phyloP scores from a whole-genome alignment of 768 basidiomycete species.

The Calocera viscosa region DNA sequence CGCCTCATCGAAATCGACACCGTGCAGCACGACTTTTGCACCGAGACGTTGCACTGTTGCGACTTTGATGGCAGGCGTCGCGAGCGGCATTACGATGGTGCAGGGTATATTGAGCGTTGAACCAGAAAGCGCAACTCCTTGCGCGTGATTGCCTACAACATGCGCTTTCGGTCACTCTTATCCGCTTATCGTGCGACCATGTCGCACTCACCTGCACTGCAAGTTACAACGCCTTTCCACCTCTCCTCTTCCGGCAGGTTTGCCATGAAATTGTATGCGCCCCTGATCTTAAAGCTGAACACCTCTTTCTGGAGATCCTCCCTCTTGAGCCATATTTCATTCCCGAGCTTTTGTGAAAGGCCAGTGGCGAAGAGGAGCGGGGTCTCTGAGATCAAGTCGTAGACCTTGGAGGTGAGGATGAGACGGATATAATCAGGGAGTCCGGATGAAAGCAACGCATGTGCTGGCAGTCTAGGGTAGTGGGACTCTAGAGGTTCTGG shows the following conservation, averaged over 20 bases:
- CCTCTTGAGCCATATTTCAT: constrained; percentile 90
- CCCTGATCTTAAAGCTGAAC: constrained; percentile 97
- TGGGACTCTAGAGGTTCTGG: constrained; percentile 41
- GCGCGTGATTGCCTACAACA: constrained; percentile 83
- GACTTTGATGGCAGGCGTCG: constrained; percentile 93
- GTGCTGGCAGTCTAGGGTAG: constrained; percentile 56
- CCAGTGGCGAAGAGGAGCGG: constrained; percentile 79
- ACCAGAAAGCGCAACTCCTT: constrained; percentile 95
- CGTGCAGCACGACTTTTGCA: constrained; percentile 87
- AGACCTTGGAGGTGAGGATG: constrained; percentile 80
- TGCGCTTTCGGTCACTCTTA: neutral
- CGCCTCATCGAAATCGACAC: constrained; percentile 88
- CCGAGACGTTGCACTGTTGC: constrained; percentile 88
- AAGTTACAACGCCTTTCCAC: constrained; percentile 96
- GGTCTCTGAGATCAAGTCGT: constrained; percentile 78
- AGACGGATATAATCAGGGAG: constrained; percentile 81
- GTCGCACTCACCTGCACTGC: constrained; percentile 83
- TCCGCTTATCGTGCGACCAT: neutral
- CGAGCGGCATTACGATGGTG: constrained; percentile 97
- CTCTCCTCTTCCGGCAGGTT: constrained; percentile 73
- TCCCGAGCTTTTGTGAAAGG: constrained; percentile 76
- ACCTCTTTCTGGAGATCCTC: constrained; percentile 90
- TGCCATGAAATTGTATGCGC: constrained; percentile 98
- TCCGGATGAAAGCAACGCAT: constrained; percentile 49
- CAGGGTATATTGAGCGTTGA: constrained; percentile 76